Conservation (phyloP, 2,329 filamentous ascomycete species). For the Huntiella omanensis region DNA sequence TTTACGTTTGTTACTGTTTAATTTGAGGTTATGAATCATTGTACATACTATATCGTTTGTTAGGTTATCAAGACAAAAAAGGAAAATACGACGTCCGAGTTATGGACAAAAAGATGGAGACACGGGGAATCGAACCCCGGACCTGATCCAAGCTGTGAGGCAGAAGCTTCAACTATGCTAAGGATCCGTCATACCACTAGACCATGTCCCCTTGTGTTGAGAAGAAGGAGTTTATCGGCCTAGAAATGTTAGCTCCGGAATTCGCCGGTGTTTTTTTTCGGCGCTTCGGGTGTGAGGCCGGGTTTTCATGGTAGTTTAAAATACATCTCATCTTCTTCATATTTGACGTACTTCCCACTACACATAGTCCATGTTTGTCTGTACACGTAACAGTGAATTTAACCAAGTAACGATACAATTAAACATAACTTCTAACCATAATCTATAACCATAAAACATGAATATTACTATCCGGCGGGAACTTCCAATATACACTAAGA, state of each 20-base stretch:
- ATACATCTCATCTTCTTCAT: no score
- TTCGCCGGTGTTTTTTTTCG: not conserved
- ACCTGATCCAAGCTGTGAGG: not conserved
- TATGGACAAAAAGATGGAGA: conserved; percentile 4
- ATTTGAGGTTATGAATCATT: not conserved
- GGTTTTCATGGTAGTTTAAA: no score
- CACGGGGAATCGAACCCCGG: conserved; percentile 6
- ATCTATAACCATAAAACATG: no score
- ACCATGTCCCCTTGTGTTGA: conserved; percentile 5
- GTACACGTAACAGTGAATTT: no score
- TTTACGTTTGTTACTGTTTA: not conserved
- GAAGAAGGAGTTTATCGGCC: not conserved
- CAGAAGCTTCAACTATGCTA: conserved; percentile 1
- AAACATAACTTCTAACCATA: no score
- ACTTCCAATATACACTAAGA: no score
- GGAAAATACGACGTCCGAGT: not conserved
- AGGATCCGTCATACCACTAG: conserved; percentile 10
- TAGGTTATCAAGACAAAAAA: not conserved
- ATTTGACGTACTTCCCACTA: no score
- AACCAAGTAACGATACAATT: no score
- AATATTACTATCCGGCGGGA: no score
- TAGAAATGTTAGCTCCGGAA: no score
- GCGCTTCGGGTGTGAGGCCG: no score
- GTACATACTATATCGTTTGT: not conserved
- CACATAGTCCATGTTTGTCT: no score